Evolutionary conservation across 768 basidiomycete genomes (phyloP), one percentile per base, ranked within the genome.

Genomic region (Suillus plorans): DNA sequence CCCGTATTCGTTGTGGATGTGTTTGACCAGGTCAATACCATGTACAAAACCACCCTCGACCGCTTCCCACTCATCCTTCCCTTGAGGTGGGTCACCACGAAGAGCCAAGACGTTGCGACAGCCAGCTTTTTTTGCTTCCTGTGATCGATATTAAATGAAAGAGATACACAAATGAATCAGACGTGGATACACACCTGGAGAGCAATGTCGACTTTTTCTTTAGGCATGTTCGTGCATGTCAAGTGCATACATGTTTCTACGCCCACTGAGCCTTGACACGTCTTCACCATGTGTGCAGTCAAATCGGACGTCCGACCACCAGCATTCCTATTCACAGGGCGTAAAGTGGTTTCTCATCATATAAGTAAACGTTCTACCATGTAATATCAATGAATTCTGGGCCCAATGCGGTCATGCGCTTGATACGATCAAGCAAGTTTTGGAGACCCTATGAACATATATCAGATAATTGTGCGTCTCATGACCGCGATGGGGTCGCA

Each of bases 331-430:
- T 13, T 42, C 63, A 58, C 55, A 39, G 36, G 18, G 58, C 63
- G 71, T 41, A 66, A 60, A 16, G 18, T 25, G 61, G 14, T 22
- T 44, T 39, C 25, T 60, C 50, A 62, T 55, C 14, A 22, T 31
- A 28, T 4, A 57, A 49, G 53, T 68, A 66, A 62, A 60, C 13
- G 64, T 81, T 9, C 56, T 66, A 89, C 94, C 94, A 99, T 75
- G 97, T 99, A 72, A 99, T 97, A 76, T 99, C 97, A 70, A 99
- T 91, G 74, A 99, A 99, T 76, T 97, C 97, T 10, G 97, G 97
- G 2, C 97, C 97, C 42, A 97, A 80, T 9, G 86, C 86, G 61
- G 95, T 86, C 97, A 99, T 99, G 68, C 96, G 93, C 77, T 99
- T 97, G 80, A 99, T 99, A 72, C 97, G 95, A 78, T 98, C 96